Evolutionary conservation across 306 rosid genomes (phyloP).

Genomic region (Cicer pinnatifidum): DNA sequence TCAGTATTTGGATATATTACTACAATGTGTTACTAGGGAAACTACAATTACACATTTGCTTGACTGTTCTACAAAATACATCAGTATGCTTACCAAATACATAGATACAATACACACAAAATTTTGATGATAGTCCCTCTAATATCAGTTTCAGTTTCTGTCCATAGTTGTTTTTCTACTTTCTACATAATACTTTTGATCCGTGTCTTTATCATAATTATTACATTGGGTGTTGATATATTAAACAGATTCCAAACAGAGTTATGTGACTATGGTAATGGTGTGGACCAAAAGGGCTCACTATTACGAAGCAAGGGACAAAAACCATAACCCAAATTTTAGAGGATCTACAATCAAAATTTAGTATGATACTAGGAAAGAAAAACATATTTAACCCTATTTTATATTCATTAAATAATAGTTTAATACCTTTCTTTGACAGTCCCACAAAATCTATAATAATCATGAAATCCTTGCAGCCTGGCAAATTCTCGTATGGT

Average conservation of each 20-base stretch:
- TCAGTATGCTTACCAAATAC: neutral
- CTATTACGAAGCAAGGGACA: neutral
- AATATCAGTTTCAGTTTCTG: conserved; percentile 1
- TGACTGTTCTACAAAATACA: neutral
- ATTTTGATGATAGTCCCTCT: neutral
- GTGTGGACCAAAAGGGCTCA: neutral
- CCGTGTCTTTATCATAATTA: neutral
- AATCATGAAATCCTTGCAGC: conserved; percentile 95
- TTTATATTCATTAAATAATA: conserved; percentile 14
- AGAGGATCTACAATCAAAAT: conserved; percentile 9
- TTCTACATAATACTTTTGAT: conserved; percentile 1
- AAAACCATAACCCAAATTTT: conserved; percentile 9
- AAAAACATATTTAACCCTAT: conserved; percentile 4
- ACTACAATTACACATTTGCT: neutral
- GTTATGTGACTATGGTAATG: neutral
- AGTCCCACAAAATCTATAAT: conserved; percentile 73
- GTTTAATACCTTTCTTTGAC: conserved; percentile 69
- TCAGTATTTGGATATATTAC: neutral
- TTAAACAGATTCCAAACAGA: neutral
- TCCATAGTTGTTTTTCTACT: neutral
- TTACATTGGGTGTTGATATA: conserved; percentile 11
- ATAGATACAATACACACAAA: neutral
- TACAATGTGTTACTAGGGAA: conserved; percentile 12
- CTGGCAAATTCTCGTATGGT: conserved; percentile 83
- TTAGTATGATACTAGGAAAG: neutral